These are phyloP conservation scores for Diaporthe ilicicola DNA, from an alignment of 2,329 filamentous ascomycete genomes.

Conservation along the genomic window DNA sequence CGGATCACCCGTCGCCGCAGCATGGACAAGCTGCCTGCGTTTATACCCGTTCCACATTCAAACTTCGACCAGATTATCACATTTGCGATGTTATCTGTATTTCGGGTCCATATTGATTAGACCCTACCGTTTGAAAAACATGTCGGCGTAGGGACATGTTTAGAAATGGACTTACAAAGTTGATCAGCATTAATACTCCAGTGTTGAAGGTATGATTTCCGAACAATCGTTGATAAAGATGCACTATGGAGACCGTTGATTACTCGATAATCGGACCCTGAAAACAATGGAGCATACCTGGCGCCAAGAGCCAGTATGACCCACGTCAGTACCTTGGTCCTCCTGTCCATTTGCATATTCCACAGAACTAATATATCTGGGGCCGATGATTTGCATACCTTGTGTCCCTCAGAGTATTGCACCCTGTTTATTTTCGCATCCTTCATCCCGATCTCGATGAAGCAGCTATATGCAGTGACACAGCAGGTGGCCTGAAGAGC, in stretches of 20 bases:
- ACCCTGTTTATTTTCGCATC: neutral
- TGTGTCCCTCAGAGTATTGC: neutral
- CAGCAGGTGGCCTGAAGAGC: neutral
- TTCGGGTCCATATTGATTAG: no score
- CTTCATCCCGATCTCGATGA: neutral
- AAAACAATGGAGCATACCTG: neutral
- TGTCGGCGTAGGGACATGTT: no score
- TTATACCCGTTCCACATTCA: neutral
- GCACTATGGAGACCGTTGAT: neutral
- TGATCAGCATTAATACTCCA: neutral
- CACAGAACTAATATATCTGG: neutral
- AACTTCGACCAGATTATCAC: neutral
- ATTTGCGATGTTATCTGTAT: neutral
- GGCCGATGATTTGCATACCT: neutral
- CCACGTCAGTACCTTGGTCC: constrained; percentile 2
- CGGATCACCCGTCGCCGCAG: neutral
- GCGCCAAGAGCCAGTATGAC: neutral
- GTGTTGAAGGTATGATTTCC: neutral
- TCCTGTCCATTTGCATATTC: constrained; percentile 19
- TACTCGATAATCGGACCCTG: rapidly evolving
- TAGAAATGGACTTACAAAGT: neutral
- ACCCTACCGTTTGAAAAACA: no score
- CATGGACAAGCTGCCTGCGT: constrained; percentile 3
- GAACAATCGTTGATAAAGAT: neutral
- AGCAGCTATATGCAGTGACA: neutral